These are phyloP conservation scores for Colletotrichum phormii DNA, from an alignment of 2,329 filamentous ascomycete species.

Conservation along the genomic window DNA sequence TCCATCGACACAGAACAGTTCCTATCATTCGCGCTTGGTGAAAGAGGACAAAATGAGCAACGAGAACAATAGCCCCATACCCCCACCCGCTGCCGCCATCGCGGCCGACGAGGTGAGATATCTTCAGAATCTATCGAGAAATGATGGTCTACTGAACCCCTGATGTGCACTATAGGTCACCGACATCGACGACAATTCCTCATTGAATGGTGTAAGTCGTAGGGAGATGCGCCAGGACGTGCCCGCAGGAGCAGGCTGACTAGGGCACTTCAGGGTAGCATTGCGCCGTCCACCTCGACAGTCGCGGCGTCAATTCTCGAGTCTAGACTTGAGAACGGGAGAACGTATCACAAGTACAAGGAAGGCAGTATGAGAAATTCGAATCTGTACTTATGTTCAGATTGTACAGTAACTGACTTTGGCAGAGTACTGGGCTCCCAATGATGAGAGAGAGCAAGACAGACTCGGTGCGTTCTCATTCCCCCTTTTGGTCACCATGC, in stretches of 20 bases:
- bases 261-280: neutral
- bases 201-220: neutral
- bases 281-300: slow-evolving; percentile 38
- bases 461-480: slow-evolving; percentile 9
- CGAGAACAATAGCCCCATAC: neutral
- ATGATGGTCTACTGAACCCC: neutral
- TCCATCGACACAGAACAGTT: neutral
- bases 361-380: slow-evolving; percentile 36
- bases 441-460: slow-evolving; percentile 25
- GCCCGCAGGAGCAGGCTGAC: neutral
- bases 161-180: neutral
- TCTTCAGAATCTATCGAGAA: neutral
- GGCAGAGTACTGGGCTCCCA: slow-evolving; percentile 18
- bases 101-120: neutral
- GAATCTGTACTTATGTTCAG: neutral
- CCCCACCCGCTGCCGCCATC: neutral
- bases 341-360: slow-evolving; percentile 45
- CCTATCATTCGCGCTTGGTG: too few relatives aligned
- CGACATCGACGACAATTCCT: neutral
- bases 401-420: neutral
- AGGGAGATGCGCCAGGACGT: neutral
- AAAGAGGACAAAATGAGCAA: neutral
- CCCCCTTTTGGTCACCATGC: neutral
- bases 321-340: slow-evolving; percentile 43
- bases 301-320: slow-evolving; percentile 39